A percentile compares a stretch with the other conserved stretches of the same genome.
These are phyloP conservation scores for Panellus pusillus DNA, from an alignment of 768 basidiomycete genomes.

Conservation along the genomic window DNA sequence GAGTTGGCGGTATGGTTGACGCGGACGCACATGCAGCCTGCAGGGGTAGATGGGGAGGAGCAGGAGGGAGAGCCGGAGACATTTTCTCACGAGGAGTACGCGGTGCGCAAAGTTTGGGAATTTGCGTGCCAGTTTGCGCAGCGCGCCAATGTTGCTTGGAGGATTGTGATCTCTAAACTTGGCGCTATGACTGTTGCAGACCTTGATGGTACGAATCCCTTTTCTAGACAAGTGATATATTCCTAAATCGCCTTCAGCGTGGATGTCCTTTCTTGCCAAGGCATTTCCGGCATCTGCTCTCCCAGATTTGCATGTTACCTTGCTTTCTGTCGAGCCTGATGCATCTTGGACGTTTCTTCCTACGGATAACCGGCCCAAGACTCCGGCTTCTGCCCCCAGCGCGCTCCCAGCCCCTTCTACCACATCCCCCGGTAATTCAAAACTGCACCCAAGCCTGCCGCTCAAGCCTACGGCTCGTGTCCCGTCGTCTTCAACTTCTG, in stretches of 20 bases:
- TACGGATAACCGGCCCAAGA: constrained; percentile 14
- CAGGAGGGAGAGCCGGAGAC: constrained; percentile 30
- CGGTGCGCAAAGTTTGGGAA: constrained; percentile 66
- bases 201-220: constrained; percentile 51
- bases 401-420: background rate
- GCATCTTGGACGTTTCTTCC: constrained; percentile 60
- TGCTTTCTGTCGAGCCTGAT: constrained; percentile 60
- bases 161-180: constrained; percentile 68
- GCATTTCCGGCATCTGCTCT: constrained; percentile 39
- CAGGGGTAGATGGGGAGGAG: constrained; percentile 21
- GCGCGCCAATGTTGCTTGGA: constrained; percentile 77
- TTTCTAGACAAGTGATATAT: background rate
- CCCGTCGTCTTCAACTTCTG: constrained; percentile 24
- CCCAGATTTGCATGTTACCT: constrained; percentile 57
- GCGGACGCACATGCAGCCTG: constrained; percentile 34
- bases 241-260: constrained; percentile 48
- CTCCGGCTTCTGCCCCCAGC: constrained; percentile 15
- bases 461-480: constrained; percentile 29
- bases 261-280: constrained; percentile 54
- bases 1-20: constrained; percentile 67
- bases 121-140: constrained; percentile 63
- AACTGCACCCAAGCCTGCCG: constrained; percentile 31
- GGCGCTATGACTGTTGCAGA: constrained; percentile 62
- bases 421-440: constrained; percentile 23
- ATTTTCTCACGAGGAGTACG: constrained; percentile 43